Percentiles rank a stretch among this genome's conserved stretches.
Evolutionary conservation across 306 rosid species (phyloP).

Genomic region (Acacia confusa): DNA sequence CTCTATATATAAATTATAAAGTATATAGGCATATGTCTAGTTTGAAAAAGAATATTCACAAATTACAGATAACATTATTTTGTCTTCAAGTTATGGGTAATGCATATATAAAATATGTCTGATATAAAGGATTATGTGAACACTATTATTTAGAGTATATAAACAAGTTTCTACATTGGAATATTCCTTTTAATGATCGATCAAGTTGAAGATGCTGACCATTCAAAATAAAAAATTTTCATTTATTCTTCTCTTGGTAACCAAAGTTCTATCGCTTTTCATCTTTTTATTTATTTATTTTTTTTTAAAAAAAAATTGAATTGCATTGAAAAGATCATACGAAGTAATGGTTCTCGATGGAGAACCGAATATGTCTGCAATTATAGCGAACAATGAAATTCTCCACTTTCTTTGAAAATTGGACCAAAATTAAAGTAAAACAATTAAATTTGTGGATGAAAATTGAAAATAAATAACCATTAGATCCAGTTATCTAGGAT

Average conservation of each 20-base stretch:
- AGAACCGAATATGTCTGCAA: conserved; percentile 25
- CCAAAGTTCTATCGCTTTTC: background rate
- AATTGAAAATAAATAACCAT: background rate
- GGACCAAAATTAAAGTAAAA: background rate
- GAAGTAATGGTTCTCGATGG: conserved; percentile 31
- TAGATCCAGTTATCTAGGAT: too few relatives aligned
- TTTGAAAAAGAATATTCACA: background rate
- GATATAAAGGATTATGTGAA: background rate
- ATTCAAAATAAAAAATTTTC: background rate
- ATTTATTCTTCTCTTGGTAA: background rate
- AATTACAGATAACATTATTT: too few relatives aligned
- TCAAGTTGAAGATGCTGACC: background rate
- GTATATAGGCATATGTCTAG: background rate
- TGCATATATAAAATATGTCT: background rate
- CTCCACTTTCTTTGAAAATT: conserved; percentile 37
- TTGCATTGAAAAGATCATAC: background rate
- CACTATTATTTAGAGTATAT: background rate
- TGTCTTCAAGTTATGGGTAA: background rate
- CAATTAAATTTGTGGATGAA: background rate
- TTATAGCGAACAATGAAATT: conserved; percentile 30
- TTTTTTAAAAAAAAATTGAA: background rate
- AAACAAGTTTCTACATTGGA: background rate
- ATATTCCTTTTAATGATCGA: background rate
- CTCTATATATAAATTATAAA: background rate
- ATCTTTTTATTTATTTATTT: background rate